Evolutionary conservation across 306 rosid genomes (phyloP).

Genomic region (Cyamopsis tetragonoloba): DNA sequence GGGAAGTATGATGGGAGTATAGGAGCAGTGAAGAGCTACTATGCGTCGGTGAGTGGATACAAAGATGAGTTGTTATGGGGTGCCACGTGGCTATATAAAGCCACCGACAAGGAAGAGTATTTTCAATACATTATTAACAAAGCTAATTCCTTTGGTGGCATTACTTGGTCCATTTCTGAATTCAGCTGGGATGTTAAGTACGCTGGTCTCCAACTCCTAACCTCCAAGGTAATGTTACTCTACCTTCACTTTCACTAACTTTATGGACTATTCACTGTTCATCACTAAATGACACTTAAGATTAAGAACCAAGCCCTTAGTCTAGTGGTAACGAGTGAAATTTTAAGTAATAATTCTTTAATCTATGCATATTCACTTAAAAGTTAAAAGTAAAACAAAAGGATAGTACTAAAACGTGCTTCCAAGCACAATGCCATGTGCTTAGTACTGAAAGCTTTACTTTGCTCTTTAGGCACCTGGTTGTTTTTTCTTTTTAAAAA

Average conservation of each 20-base stretch:
- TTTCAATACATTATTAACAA: conserved; percentile 53
- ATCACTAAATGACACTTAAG: too few relatives aligned
- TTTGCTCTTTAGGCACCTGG: background rate
- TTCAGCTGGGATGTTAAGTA: conserved; percentile 98
- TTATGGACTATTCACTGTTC: too few relatives aligned
- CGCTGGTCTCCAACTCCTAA: conserved; percentile 84
- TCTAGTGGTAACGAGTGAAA: too few relatives aligned
- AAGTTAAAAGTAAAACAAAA: too few relatives aligned
- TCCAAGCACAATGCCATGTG: conserved; percentile 47
- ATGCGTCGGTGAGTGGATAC: conserved; percentile 99
- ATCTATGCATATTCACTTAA: too few relatives aligned
- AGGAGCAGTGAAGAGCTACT: conserved; percentile 85
- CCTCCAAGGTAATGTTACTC: conserved; percentile 63
- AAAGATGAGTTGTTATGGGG: conserved; percentile 95
- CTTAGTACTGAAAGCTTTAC: background rate
- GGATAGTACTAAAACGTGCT: too few relatives aligned
- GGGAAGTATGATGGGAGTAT: conserved; percentile 82
- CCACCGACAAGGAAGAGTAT: conserved; percentile 85
- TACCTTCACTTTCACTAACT: too few relatives aligned
- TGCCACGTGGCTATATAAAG: conserved; percentile 87
- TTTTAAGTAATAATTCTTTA: too few relatives aligned
- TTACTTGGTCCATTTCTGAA: conserved; percentile 90
- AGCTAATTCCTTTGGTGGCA: conserved; percentile 81
- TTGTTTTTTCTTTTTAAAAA: too few relatives aligned
- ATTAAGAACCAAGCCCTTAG: too few relatives aligned